phyloP scores from a whole-genome alignment of 2,329 filamentous ascomycete genomes.

The Delphinella strobiligena region DNA sequence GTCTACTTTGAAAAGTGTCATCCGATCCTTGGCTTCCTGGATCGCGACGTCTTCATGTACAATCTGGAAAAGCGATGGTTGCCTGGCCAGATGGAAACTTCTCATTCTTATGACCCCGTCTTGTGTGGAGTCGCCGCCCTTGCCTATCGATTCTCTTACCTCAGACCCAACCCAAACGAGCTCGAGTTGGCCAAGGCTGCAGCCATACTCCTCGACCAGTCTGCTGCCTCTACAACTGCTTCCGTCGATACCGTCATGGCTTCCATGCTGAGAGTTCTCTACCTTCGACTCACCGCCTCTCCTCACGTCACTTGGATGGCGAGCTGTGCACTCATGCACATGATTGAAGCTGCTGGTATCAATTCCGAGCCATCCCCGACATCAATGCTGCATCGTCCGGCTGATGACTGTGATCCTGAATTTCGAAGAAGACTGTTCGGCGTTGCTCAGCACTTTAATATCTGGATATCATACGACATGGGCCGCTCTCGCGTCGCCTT shows the following conservation, averaged over 20 bases:
- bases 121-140: conserved; percentile 45
- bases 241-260: conserved; percentile 31
- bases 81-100: conserved; percentile 12
- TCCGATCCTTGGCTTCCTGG: conserved; percentile 41
- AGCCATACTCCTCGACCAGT: conserved; percentile 31
- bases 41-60: conserved; percentile 20
- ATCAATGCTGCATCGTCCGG: conserved; percentile 13
- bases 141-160: conserved; percentile 38
- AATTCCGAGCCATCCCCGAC: conserved; percentile 27
- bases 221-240: conserved; percentile 23
- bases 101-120: conserved; percentile 33
- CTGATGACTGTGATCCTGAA: conserved; percentile 1
- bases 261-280: conserved; percentile 43
- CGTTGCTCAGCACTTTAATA: conserved; percentile 46
- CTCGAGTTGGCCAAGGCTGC: conserved; percentile 36
- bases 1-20: conserved; percentile 44
- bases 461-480: conserved; percentile 48
- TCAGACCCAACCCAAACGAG: conserved; percentile 26
- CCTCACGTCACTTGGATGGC: conserved; percentile 47
- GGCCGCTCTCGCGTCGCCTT: conserved; percentile 41
- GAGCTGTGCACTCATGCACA: conserved; percentile 45
- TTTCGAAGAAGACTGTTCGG: conserved; percentile 24
- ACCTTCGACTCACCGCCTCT: conserved; percentile 41
- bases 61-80: conserved; percentile 24
- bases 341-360: conserved; percentile 42